phyloP scores from a whole-genome alignment of 164 flowering plant genomes.

The Vitis rotundifolia region DNA sequence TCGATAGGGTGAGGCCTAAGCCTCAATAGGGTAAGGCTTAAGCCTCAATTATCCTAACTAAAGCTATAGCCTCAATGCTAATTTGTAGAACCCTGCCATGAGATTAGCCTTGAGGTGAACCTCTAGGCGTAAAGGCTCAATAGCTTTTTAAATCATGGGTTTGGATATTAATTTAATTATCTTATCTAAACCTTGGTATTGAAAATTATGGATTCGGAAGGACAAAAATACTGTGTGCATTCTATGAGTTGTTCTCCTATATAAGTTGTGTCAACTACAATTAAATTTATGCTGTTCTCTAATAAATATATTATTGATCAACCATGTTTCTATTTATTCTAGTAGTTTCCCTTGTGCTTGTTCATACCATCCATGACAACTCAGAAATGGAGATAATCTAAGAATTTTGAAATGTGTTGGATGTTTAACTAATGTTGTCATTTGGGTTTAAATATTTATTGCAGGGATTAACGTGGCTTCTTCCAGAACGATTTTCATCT shows the following conservation, averaged over 20 bases:
- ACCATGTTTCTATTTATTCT: neutral
- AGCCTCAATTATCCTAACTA: too few species aligned
- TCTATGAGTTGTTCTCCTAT: neutral
- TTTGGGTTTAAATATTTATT: conserved; percentile 11
- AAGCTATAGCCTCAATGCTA: too few species aligned
- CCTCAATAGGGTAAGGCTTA: too few species aligned
- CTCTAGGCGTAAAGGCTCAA: too few species aligned
- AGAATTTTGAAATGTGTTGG: neutral
- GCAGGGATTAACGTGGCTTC: conserved; percentile 97
- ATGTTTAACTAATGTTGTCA: conserved; percentile 3
- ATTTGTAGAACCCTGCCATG: too few species aligned
- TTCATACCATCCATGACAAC: neutral
- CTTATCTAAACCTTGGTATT: neutral
- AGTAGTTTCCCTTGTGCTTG: neutral
- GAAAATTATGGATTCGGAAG: neutral
- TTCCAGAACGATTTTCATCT: conserved; percentile 85
- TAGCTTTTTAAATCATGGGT: too few species aligned
- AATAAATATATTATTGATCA: neutral
- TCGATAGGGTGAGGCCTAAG: too few species aligned
- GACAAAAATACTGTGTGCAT: neutral
- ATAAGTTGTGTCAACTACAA: neutral
- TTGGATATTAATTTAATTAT: too few species aligned
- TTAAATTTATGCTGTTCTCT: neutral
- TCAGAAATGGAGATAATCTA: neutral
- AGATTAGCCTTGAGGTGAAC: too few species aligned